Conservation (phyloP, 306 rosid genomes). For the Luffa acutangula region DNA sequence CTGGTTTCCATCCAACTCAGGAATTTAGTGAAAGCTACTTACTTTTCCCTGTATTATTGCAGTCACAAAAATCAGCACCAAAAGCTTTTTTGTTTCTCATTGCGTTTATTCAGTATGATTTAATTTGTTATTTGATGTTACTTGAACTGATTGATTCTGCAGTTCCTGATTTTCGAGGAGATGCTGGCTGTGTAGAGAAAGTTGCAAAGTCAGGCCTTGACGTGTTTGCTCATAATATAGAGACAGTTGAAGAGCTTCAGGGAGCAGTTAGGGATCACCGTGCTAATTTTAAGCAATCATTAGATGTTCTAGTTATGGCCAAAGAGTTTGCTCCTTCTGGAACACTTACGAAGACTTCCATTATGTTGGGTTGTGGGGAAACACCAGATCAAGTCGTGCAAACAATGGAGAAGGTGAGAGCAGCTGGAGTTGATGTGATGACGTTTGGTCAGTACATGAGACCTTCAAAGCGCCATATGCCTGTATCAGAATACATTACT, state of each 20-base stretch:
- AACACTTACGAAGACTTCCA: slow-evolving; percentile 89
- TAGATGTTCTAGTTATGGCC: slow-evolving; percentile 89
- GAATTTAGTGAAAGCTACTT: neutral
- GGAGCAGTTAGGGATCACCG: slow-evolving; percentile 73
- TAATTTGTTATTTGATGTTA: slow-evolving; percentile 8
- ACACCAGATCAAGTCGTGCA: slow-evolving; percentile 87
- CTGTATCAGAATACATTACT: slow-evolving; percentile 83
- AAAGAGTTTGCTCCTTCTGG: slow-evolving; percentile 77
- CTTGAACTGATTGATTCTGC: slow-evolving; percentile 16
- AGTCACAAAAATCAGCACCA: neutral
- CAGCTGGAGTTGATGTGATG: slow-evolving; percentile 98
- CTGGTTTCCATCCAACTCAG: neutral
- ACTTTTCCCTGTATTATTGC: neutral
- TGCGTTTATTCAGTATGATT: neutral
- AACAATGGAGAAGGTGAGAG: slow-evolving; percentile 98
- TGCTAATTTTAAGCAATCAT: slow-evolving; percentile 84
- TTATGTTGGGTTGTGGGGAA: slow-evolving; percentile 99
- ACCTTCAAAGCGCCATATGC: slow-evolving; percentile 99
- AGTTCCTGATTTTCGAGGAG: slow-evolving; percentile 99
- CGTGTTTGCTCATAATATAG: slow-evolving; percentile 96
- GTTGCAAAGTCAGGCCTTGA: slow-evolving; percentile 89
- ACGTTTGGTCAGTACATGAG: slow-evolving; percentile 99
- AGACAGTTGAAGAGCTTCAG: slow-evolving; percentile 98
- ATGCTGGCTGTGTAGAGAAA: slow-evolving; percentile 57
- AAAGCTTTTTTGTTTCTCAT: neutral